Percentiles rank a stretch among this genome's conserved stretches.
Evolutionary conservation across 257 asterid species (phyloP).

Genomic region (Nicotiana undulata): DNA sequence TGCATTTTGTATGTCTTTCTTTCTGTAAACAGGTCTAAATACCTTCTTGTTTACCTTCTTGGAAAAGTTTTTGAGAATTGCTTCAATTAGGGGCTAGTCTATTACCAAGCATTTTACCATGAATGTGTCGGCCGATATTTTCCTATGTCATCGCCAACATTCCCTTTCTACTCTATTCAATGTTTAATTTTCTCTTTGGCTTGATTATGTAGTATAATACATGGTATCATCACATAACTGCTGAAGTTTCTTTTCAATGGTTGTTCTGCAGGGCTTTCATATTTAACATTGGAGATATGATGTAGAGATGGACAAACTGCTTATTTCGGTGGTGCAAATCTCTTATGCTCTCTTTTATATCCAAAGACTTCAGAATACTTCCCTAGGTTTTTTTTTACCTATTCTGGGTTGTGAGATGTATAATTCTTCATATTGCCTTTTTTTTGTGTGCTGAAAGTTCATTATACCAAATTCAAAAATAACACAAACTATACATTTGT

Average conservation of each 20-base stretch:
- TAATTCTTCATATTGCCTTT: background rate
- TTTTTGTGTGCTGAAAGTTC: background rate
- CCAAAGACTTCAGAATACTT: background rate
- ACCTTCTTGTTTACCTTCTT: background rate
- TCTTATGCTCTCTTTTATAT: background rate
- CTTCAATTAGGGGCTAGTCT: background rate
- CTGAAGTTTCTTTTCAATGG: background rate
- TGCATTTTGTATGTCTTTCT: background rate
- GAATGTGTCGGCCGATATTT: background rate
- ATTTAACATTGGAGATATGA: constrained; percentile 58
- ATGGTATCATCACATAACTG: background rate
- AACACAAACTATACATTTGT: background rate
- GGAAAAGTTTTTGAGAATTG: background rate
- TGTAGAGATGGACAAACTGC: constrained; percentile 68
- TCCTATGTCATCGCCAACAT: background rate
- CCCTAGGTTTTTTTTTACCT: background rate
- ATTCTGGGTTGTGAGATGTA: background rate
- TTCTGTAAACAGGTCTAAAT: background rate
- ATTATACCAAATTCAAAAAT: background rate
- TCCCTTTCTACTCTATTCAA: background rate
- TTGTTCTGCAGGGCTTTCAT: constrained; percentile 41
- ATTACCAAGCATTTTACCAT: background rate
- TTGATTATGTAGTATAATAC: background rate
- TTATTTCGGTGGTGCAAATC: constrained; percentile 31
- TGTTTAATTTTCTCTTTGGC: background rate